A percentile compares a stretch with the other conserved stretches of the same genome.
These are phyloP conservation scores for Tetrahymena malaccensis DNA, from an alignment of 73 alveolate species.

Conservation along the genomic window DNA sequence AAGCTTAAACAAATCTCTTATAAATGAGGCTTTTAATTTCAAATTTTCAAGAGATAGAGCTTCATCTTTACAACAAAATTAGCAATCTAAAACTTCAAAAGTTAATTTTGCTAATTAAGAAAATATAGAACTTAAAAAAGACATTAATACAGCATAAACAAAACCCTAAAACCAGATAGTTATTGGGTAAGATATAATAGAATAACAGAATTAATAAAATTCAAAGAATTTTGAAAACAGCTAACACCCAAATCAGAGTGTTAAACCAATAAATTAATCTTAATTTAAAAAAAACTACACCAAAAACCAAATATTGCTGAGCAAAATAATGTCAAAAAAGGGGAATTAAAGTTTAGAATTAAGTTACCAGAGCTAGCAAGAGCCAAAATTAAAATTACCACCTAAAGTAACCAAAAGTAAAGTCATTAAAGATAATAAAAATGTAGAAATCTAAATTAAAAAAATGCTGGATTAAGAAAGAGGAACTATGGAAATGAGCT, in stretches of 20 bases:
- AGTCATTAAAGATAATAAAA: neutral
- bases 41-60: neutral
- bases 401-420: neutral
- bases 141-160: too few species aligned
- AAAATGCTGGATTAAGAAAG: neutral
- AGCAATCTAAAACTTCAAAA: neutral
- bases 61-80: too few species aligned
- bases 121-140: neutral
- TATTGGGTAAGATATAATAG: neutral
- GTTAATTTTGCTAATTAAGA: neutral
- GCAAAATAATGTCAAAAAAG: neutral
- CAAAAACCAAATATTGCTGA: neutral
- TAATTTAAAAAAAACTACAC: neutral
- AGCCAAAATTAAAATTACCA: neutral
- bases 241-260: neutral
- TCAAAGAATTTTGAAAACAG: neutral
- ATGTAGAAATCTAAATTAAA: neutral
- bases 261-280: neutral
- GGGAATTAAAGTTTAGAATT: neutral
- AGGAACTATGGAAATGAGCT: neutral
- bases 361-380: neutral
- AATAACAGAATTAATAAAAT: too few species aligned
- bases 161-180: too few species aligned
- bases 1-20: neutral
- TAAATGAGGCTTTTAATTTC: neutral